Conservation (phyloP, 129 eudicot genomes). For the Artemisia argyi region DNA sequence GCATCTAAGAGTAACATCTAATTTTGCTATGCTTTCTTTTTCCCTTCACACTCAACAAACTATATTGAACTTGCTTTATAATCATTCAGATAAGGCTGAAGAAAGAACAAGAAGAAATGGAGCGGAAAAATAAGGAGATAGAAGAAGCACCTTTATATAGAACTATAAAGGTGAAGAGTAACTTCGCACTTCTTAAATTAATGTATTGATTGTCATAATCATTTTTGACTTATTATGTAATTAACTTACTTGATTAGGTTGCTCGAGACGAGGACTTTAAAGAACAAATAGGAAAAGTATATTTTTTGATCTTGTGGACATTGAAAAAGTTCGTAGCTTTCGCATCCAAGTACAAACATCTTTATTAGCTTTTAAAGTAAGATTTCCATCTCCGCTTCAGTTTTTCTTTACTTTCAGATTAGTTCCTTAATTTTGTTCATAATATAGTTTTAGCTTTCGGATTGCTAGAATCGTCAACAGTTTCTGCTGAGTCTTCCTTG, state of each 20-base stretch:
- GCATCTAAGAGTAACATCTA: constrained; percentile 53
- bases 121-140: constrained; percentile 54
- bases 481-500: too few species aligned
- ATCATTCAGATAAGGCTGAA: constrained; percentile 56
- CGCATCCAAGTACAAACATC: constrained; percentile 74
- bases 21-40: not conserved
- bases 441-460: too few species aligned
- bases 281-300: constrained; percentile 72
- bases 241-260: constrained; percentile 40
- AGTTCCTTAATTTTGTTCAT: not conserved
- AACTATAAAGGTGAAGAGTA: constrained; percentile 34
- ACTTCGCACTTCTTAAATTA: not conserved
- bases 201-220: not conserved
- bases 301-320: constrained; percentile 84
- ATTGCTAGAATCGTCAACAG: too few species aligned
- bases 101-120: constrained; percentile 77
- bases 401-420: not conserved
- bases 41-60: not conserved
- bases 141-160: constrained; percentile 53
- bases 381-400: not conserved
- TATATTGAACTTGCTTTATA: not conserved
- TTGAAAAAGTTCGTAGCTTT: constrained; percentile 76
- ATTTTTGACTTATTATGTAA: not conserved
- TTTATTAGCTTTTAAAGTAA: constrained; percentile 69
- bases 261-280: constrained; percentile 77